Evolutionary conservation across 257 asterid genomes (phyloP), one percentile per base, ranked within the genome.

Genomic region (Solanum piurae): DNA sequence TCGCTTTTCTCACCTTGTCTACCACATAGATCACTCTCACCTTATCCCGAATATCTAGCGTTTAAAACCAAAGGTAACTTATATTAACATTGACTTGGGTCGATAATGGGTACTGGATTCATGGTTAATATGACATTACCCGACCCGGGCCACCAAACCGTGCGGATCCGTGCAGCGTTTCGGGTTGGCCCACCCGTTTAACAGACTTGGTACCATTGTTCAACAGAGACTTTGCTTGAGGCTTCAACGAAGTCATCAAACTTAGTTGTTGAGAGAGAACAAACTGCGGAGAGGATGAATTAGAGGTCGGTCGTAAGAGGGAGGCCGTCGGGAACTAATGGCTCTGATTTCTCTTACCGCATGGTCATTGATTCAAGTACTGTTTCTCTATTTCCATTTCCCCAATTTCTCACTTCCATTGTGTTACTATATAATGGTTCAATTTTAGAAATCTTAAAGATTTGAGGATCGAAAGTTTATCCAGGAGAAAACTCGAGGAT

Each of bases 281-380:
- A 16, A 80, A 80, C 66, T 38, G 42, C 1, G 31, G 9, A 83
- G 83, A 89, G 76, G 34, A 94, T 95, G 98, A 90, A 92, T 86
- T 92, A 89, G 86, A 92, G 99, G 80, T 90, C 66, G 21, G 31
- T 20, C 20, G 6, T 21, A 37, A 74, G 83, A 58, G 95, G 95
- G 84, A 92, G 99, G 91, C 99, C 99, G 64, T 91, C 94, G n/a
- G 98, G 98, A 71, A 94, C 98, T 5, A 99, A 97, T 60, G 98
- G 99, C 40, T 95, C 96, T 38, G 99, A 95, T 92, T 97, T 93
- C 91, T 95, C 98, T 52, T 95, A 90, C 87, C 98, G 99, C 86
- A 97, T 97, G 99, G 99, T 95, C 83, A 98, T 97, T 66, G 98
- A 97, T 90, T 94, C 98, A 46, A 93, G 99, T 95, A 74, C 31